Base-by-base conservation (phyloP, 805 yeast species). In the Starmera quercuum region DNA sequence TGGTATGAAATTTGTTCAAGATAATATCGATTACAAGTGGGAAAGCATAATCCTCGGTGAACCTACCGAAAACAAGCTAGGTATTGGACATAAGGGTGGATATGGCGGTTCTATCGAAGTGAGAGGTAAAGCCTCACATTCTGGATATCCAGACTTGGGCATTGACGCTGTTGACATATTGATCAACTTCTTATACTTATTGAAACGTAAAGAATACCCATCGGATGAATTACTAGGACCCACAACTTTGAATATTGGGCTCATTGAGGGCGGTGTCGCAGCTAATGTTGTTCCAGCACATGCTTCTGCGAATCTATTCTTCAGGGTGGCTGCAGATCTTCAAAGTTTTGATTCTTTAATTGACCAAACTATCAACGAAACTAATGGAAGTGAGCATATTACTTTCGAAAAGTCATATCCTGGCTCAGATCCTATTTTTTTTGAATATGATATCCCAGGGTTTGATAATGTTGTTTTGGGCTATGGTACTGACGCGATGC, bases 141-240 rank as follows among this genome's bases (percentile, higher is more conserved):
- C 78, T 1, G 83, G 83, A 2, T 77, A 78, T 49, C 86, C 86
- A 3, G 73, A 78, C 38, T 61, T 75, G 27, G 85, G 85, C 3
- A 49, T 75, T 28, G 68, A 71, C 34, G 81, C 85, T 2, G 67
- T 71, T 23, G 69, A 66, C 27, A 71, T 68, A 31, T 50, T 78
- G 30, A 52, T 78, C 32, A 71, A 71, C 10, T 60, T 70, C 2
- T 59, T 78, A 53, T 45, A 64, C 44, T 60, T 64, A 2, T 47
- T 78, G 27, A 51, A 66, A 22, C 41, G 53, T 11, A 40, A 57
- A 3, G 49, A 63, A 5, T 65, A 68, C 45, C 83, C 85, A 9
- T 39, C 33, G 0, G 59, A 71, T 18, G 71, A 68, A 4, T 43
- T 70, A 14, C 61, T 78, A 35, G 85, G 85, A 3, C 64, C 65